Base-by-base conservation (phyloP, 306 rosid genomes). In the Malus sieversii region DNA sequence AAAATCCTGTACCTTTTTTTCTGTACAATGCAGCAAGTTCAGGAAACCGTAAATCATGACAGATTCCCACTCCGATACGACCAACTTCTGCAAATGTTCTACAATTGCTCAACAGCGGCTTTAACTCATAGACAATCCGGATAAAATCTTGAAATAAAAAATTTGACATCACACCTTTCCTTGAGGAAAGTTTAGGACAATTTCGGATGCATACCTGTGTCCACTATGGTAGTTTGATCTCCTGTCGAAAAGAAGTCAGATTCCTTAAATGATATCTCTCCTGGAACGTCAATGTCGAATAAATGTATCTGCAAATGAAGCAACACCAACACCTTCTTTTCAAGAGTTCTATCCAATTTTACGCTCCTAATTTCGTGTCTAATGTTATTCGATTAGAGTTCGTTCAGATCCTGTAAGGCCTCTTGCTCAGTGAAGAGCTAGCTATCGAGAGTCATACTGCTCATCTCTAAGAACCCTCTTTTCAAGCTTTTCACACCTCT, bases 41-140 rank as follows among this genome's bases (percentile, higher is more conserved):
- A 15, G 78, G 84, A 66, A 80, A 80, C 32, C 84, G 77, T 42
- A 77, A 52, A 22, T 84, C 87, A 58, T 84, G 79, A 23, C 84
- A 84, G 8, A 80, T 84, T 75, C 84, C 84, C 7, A 84, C 13
- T 48, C 84, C 84, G 40, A 84, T 58, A 5, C 71, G 77, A 32
- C 87, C 87, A 55, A 80, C 9, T 7, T 84, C 84, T 84, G 79
- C 72, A 76, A 10, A 57, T 11, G 10, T n/a, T 33, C 45, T 42
- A 42, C 8, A 35, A 23, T 61, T 57, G 16, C 57, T 42, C 59
- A 33, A 40, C n/a, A 62, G 61, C 6, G 27, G 10, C 53, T 67
- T 27, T 42, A n/a, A 67, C 9, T 27, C 67, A 27, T 60, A 63
- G 22, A 38, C 3, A 14, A 27, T 15, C 0, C 6, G 12, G n/a